Percentiles rank a stretch among this genome's conserved stretches.
Conservation (phyloP, 495 filamentous ascomycete species). For the Recurvomyces mirabilis region DNA sequence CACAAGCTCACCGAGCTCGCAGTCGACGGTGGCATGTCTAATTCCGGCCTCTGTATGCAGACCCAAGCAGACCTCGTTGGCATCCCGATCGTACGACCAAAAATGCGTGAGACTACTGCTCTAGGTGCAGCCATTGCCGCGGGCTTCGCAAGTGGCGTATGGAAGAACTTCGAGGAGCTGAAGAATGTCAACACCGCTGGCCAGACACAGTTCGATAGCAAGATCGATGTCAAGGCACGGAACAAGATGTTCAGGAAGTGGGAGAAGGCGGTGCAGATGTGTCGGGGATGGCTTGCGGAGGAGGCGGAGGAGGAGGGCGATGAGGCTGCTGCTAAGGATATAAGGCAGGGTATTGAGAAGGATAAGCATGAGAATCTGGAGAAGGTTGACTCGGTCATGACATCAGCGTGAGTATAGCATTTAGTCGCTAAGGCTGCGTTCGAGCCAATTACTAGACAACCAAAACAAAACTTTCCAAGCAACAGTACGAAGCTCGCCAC, state of each 20-base stretch:
- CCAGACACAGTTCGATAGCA: constrained; percentile 60
- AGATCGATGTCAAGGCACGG: constrained; percentile 49
- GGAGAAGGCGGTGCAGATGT: constrained; percentile 83
- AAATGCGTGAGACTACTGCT: constrained; percentile 89
- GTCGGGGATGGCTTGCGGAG: constrained; percentile 62
- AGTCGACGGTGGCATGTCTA: constrained; percentile 91
- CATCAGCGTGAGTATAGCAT: no score
- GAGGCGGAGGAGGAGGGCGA: constrained; percentile 12
- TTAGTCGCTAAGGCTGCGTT: no score
- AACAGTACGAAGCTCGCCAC: no score
- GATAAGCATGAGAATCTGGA: background rate
- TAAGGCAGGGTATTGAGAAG: constrained; percentile 3
- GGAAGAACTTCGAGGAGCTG: constrained; percentile 70
- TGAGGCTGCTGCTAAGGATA: background rate
- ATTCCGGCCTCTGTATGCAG: constrained; percentile 91
- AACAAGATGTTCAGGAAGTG: constrained; percentile 64
- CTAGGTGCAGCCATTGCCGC: constrained; percentile 91
- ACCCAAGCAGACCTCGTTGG: constrained; percentile 84
- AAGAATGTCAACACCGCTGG: constrained; percentile 64
- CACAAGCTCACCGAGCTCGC: constrained; percentile 65
- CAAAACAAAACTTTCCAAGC: no score
- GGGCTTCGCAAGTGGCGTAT: constrained; percentile 74
- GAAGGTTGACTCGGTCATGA: background rate
- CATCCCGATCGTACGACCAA: constrained; percentile 77
- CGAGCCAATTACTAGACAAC: no score